Base-by-base conservation (phyloP, 345 rosid species). In the Populus ilicifolia region DNA sequence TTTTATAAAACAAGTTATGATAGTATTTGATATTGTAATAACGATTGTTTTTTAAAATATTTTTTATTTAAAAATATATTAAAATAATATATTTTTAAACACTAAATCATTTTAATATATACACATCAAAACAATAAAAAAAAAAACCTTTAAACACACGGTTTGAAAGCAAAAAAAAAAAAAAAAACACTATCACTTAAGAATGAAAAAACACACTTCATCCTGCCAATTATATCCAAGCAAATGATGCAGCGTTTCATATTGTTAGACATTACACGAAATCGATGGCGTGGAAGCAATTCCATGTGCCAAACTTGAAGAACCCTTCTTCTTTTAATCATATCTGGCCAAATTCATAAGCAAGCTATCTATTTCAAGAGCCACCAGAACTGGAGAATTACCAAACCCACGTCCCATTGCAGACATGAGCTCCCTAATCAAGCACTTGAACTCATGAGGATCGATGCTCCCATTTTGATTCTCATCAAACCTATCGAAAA, bases 381-480 rank as follows among this genome's bases (percentile, higher is more conserved):
- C 88, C 78, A 88, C 75, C 0, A 84, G 38, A 16, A 89, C 83
- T 3, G 88, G 93, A 38, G 83, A 54, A 29, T 76, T 63, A 0
- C 91, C 91, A 16, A 89, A 77, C 68, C 88, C 89, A 16, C 81
- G 76, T 17, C 88, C 93, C 88, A 89, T 79, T 21, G 90, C 89
- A 36, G 77, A 73, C 90, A 88, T 61, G 10, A 91, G 79, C 87
- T 89, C 93, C 16, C 23, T 76, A 29, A 88, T 67, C 39, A 88
- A 66, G 5, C 62, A 68, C 65, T 54, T 73, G 67, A 91, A 88
- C 25, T 65, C 85, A 1, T 72, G 61, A 0, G 70, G 62, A 23
- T 67, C 80, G 23, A 89, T 75, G 8, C 8, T 61, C 23, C 85
- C 85, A 8, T 68, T 82, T 25, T 39, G 56, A 18, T 83, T 81